phyloP scores from a whole-genome alignment of 176 grass and related monocot genomes.

The Typha latifolia region DNA sequence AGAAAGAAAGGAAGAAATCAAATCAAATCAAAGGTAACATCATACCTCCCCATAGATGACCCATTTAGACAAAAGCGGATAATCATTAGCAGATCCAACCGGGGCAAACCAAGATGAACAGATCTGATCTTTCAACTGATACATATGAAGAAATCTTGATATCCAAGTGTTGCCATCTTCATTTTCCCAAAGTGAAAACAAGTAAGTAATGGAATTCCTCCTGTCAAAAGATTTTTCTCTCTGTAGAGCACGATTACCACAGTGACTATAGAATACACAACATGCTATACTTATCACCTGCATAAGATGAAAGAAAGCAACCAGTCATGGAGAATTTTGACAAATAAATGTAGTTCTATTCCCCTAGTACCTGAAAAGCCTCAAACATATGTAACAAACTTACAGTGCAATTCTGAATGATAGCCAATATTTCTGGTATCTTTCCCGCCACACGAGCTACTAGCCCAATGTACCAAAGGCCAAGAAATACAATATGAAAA shows the following conservation, averaged over 20 bases:
- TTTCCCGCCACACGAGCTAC: constrained; percentile 82
- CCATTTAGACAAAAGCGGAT: constrained; percentile 85
- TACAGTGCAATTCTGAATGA: constrained; percentile 84
- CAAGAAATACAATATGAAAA: constrained; percentile 87
- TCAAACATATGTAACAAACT: constrained; percentile 22
- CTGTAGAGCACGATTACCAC: constrained; percentile 68
- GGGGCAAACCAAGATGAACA: constrained; percentile 95
- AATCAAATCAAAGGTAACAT: too few species aligned
- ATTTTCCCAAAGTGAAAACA: constrained; percentile 43
- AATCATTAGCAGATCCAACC: constrained; percentile 86
- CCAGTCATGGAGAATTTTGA: constrained; percentile 15
- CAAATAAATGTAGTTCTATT: not conserved
- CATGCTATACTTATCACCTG: constrained; percentile 92
- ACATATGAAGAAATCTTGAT: constrained; percentile 72
- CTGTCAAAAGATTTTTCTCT: constrained; percentile 41
- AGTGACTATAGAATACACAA: constrained; percentile 89
- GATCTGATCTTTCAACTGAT: constrained; percentile 86
- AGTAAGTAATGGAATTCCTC: constrained; percentile 37
- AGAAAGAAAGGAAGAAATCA: constrained; percentile 17
- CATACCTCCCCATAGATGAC: constrained; percentile 90
- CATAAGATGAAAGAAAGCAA: not conserved
- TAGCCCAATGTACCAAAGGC: constrained; percentile 85
- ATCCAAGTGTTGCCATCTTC: constrained; percentile 61
- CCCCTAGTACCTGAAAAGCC: not conserved
- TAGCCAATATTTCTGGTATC: constrained; percentile 74